Evolutionary conservation across 257 asterid species (phyloP), one percentile per base, ranked within the genome.

Genomic region (Nyctanthes arbortristis): DNA sequence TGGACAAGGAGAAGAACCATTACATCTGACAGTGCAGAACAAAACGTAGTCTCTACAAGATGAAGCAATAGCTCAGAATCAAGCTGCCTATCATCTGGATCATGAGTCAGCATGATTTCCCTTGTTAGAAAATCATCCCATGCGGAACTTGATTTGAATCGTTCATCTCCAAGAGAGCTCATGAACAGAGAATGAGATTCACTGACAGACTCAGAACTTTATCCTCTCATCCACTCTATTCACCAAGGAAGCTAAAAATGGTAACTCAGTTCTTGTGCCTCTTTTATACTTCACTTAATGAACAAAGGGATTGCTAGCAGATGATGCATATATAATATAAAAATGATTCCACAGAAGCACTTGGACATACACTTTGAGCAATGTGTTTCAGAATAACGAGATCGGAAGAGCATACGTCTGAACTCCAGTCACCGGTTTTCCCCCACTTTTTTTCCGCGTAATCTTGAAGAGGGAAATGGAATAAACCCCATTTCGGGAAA

Each of bases 61-160:
- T 52, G 78, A 66, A 90, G 80, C 75, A 90, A 77, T 59, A 52
- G 25, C 29, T 35, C 77, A 5, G 85, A 65, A 74, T 90, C 90
- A 35, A 90, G 75, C 40, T 68, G 65, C 66, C 72, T 68, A 49
- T 75, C 88, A 72, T 81, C 85, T 1, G 92, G 92, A 74, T 86
- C 85, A 31, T 90, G 96, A 24, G 92, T 83, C 54, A 75, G 76
- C 65, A 77, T 65, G 60, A 90, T 79, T 69, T 74, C 85, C 80
- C 74, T 74, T 12, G 81, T 78, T 66, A 88, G 83, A 32, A 82
- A 78, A 70, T 82, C 86, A 33, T 86, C 96, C 36, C 57, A 45
- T 29, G 54, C 65, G 68, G 67, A 56, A 63, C 69, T 63, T 66
- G 71, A 54, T 72, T 55, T 31, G 60, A 36, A 4, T 29, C 32